These are phyloP conservation scores for Chaetoceros muelleri DNA, from an alignment of 108 stramenopile species.

Conservation along the genomic window DNA sequence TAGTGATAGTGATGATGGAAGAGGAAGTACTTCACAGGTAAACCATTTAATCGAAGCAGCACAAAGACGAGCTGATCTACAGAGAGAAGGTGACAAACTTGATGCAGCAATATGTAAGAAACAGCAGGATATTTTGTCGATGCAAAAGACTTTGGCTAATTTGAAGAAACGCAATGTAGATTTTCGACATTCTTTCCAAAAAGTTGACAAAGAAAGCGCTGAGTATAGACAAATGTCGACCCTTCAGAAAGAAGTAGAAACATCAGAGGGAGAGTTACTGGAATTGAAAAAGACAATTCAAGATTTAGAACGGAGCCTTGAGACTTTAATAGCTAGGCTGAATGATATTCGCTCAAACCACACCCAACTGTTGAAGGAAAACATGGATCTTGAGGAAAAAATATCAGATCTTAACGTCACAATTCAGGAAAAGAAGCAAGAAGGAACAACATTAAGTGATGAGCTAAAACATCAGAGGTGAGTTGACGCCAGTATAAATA, in stretches of 20 bases:
- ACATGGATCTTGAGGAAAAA: not conserved
- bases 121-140: conserved; percentile 45
- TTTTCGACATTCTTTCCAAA: conserved; percentile 38
- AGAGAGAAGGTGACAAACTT: conserved; percentile 72
- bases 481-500: no score
- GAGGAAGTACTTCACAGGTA: conserved; percentile 45
- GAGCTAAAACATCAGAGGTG: no score
- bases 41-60: conserved; percentile 75
- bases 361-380: not conserved
- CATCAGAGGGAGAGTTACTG: not conserved
- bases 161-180: conserved; percentile 39
- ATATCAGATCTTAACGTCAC: no score
- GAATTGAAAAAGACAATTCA: not conserved
- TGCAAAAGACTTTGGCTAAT: conserved; percentile 41
- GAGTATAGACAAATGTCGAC: not conserved
- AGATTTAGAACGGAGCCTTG: no score
- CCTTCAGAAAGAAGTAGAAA: not conserved
- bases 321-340: no score
- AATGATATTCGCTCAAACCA: no score
- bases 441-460: no score
- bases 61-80: conserved; percentile 78
- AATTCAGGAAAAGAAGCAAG: no score
- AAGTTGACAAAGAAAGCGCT: conserved; percentile 1
- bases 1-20: conserved; percentile 27
- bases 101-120: conserved; percentile 53